Evolutionary conservation across 2,329 filamentous ascomycete genomes (phyloP).

Genomic region (Aspergillus nomiae): DNA sequence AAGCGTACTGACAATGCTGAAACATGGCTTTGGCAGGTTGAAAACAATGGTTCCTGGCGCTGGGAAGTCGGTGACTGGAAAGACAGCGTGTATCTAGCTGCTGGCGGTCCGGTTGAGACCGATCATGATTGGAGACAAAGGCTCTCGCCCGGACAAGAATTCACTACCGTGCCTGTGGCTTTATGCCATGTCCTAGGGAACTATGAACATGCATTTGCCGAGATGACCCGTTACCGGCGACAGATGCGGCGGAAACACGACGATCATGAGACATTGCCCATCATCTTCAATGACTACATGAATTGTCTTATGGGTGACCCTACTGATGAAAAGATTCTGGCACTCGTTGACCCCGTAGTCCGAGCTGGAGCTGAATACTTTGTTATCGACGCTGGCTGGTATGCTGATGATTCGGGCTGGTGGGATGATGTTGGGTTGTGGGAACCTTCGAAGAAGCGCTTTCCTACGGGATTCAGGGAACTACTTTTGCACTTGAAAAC

Average conservation of each 20-base stretch:
- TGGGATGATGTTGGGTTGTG: conserved; percentile 42
- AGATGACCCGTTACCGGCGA: conserved; percentile 34
- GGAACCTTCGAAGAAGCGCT: conserved; percentile 35
- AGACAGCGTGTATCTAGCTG: conserved; percentile 35
- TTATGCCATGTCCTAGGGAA: conserved; percentile 26
- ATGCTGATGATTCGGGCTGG: conserved; percentile 39
- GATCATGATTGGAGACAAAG: conserved; percentile 33
- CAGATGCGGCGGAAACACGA: conserved; percentile 30
- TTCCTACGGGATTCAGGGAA: conserved; percentile 33
- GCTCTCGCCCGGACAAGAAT: conserved; percentile 25
- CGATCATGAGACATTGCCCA: conserved; percentile 31
- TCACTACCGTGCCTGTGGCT: conserved; percentile 27
- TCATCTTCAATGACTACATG: conserved; percentile 46
- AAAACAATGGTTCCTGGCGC: conserved; percentile 40
- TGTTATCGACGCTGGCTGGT: conserved; percentile 43
- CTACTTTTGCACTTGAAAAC: conserved; percentile 28
- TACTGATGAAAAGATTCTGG: conserved; percentile 34
- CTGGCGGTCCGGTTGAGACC: conserved; percentile 26
- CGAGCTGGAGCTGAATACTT: conserved; percentile 37
- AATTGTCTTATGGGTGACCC: conserved; percentile 45
- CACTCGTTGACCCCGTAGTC: conserved; percentile 31
- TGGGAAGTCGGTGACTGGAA: conserved; percentile 41
- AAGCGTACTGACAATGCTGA: conserved; percentile 23
- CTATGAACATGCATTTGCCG: conserved; percentile 26
- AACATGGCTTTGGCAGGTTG: conserved; percentile 40